Evolutionary conservation across 139 green algal species (phyloP).

Genomic region (Medakamo hakoo): DNA sequence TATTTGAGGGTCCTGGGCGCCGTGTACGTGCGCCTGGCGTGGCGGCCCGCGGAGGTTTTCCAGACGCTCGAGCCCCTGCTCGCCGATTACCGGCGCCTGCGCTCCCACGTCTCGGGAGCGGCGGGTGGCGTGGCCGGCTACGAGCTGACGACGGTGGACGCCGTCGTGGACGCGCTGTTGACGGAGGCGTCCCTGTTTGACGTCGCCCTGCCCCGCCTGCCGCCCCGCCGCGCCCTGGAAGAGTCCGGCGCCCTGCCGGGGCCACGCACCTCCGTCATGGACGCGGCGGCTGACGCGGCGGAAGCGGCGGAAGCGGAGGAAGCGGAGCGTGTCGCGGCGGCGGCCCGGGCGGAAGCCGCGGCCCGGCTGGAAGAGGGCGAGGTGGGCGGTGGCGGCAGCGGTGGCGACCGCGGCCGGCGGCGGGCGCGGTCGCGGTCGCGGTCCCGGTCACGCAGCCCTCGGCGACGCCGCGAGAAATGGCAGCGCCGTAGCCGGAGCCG

Average conservation of each 20-base stretch:
- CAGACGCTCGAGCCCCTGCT: conserved; percentile 94
- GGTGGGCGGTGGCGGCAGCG: conserved; percentile 12
- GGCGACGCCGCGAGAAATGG: conserved; percentile 4
- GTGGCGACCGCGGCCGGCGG: conserved; percentile 7
- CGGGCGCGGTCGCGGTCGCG: background rate
- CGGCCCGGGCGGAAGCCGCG: background rate
- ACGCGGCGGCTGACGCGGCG: conserved; percentile 66
- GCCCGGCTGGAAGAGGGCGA: conserved; percentile 10
- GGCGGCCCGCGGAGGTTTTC: conserved; percentile 79
- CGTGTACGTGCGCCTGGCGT: conserved; percentile 92
- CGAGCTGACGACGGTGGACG: conserved; percentile 64
- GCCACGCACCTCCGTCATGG: conserved; percentile 47
- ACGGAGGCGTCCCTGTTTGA: conserved; percentile 83
- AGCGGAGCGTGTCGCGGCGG: conserved; percentile 3
- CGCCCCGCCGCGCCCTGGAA: conserved; percentile 46
- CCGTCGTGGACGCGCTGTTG: conserved; percentile 80
- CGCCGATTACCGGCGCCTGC: conserved; percentile 86
- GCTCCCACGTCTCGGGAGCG: conserved; percentile 17
- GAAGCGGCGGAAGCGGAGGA: background rate
- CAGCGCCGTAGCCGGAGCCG: too few relatives aligned
- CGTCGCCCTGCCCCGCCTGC: conserved; percentile 76
- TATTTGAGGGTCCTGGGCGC: conserved; percentile 80
- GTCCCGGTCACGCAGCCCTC: background rate
- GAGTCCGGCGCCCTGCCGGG: conserved; percentile 40
- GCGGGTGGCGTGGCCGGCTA: conserved; percentile 64